Base-by-base conservation (phyloP, 2,329 filamentous ascomycete species). In the Chaetomiaceae sp. region DNA sequence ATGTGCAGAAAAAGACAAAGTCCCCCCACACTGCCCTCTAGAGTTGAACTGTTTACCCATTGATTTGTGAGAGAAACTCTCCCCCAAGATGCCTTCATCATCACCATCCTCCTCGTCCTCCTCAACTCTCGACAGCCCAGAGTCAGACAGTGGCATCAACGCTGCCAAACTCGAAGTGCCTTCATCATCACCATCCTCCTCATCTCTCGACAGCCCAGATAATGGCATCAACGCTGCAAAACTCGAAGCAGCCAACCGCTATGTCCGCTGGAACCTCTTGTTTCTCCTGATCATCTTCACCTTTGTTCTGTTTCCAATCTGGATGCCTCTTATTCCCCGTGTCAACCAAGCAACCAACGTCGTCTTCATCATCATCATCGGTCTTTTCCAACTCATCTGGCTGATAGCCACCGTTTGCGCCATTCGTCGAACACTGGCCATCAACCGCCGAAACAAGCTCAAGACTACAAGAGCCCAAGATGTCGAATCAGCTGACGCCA, bases 281-380 rank as follows among this genome's bases (percentile, higher is more conserved):
- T 53, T 53, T 31, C 46, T 53, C 8, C 33, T 46, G 13, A 38
- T 38, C 21, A 50, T 45, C 42, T 46, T 45, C 21, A 37, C 19
- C 21, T 53, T 53, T 34, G 46, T 53, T 30, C 41, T 53, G 12
- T 49, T 53, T 21, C 51, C 51, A 41, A 45, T 53, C 42, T 53
- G 51, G 51, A 49, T 53, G 46, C 25, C 51, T 25, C 35, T 53
- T 5, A 30, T 53, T 27, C 51, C 51, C 19, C 46, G 43, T 12
- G 41, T 50, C 27, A 53, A 53, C 51, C 46, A 50, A 38, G 41
- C 19, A 38, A 45, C 40, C 45, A 53, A 53, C 46, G 14, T 53
- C 35, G 46, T 53, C 42, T 45, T 53, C 35, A 27, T 50, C 51
- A 46, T 53, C 37, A 50, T 23, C 9, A 53, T 50, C 35, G 45